Conservation (phyloP, 2,329 filamentous ascomycete genomes). For the Raffaelea arxii region DNA sequence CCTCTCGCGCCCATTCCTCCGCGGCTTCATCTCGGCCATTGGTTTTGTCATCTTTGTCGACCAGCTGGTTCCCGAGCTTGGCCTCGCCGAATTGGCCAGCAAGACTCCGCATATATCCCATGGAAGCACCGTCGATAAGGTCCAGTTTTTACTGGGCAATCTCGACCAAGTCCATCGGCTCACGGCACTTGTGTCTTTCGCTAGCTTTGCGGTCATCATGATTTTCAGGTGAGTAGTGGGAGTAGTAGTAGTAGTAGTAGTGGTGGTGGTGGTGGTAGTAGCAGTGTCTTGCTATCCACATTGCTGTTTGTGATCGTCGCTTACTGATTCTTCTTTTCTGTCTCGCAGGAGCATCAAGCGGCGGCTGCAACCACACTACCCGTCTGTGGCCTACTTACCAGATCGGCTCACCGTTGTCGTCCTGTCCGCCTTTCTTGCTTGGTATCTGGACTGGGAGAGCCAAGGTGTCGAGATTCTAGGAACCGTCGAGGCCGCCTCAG, state of each 20-base stretch:
- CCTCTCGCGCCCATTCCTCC: constrained; percentile 79
- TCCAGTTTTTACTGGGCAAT: constrained; percentile 67
- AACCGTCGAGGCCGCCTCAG: constrained; percentile 62
- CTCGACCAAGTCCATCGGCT: constrained; percentile 57
- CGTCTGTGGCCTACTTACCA: constrained; percentile 75
- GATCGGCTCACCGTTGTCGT: constrained; percentile 89
- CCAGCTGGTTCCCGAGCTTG: constrained; percentile 84
- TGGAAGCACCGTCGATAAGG: constrained; percentile 77
- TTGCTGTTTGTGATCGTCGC: too few species aligned
- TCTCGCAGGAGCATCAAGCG: constrained; percentile 49
- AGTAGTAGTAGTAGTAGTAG: too few species aligned
- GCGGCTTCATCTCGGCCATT: constrained; percentile 95
- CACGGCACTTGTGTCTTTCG: constrained; percentile 66
- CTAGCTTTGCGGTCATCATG: constrained; percentile 84
- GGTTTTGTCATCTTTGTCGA: constrained; percentile 94
- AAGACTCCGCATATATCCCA: constrained; percentile 57
- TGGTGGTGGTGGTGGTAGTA: too few species aligned
- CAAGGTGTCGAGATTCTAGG: constrained; percentile 78
- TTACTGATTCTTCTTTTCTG: not conserved
- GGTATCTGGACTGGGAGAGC: constrained; percentile 65
- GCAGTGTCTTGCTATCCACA: too few species aligned
- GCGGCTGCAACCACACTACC: constrained; percentile 67
- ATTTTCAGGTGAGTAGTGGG: constrained; percentile 72
- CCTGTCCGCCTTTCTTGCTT: constrained; percentile 70
- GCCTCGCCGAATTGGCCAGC: constrained; percentile 58